Base-by-base conservation (phyloP, 2,329 filamentous ascomycete species). In the Mycosphaerelloides madeirae region DNA sequence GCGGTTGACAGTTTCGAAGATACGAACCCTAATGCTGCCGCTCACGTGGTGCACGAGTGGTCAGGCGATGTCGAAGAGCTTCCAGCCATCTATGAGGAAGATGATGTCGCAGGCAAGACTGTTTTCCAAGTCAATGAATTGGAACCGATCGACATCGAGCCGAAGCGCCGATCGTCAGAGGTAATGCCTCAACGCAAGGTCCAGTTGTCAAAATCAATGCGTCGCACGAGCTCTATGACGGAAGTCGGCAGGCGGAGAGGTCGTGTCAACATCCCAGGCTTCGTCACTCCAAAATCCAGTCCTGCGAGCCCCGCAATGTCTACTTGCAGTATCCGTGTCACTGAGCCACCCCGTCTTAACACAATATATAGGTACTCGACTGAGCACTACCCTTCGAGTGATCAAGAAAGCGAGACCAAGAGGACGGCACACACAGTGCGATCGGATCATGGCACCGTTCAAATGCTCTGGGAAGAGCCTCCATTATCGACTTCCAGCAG, bases 401-500 rank as follows among this genome's bases (percentile, higher is more conserved):
- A 25, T 25, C 22, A 25, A 14, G 16, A 13, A 15, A 34, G 18
- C 18, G 36, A 40, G 22, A 28, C 48, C n/a, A 42, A 39, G 14
- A 50, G 49, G 31, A 57, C 55, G 4, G 49, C 53, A 28, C 57
- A 58, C n/a, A 56, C 54, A 6, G 43, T 60, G 5, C 44, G 42
- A 25, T 54, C 53, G 12, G 57, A 45, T 16, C 38, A 50, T n/a
- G 52, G 52, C 13, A 55, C 47, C 12, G 54, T 49, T 29, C 53
- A 56, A 39, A 55, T 58, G 43, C 18, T 56, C 9, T 58, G 52
- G 57, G 55, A 58, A 33, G 57, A 58, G 36, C 45, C 52, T 5
- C 40, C 46, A 18, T 18, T 14, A 1, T 48, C 52, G 8, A 39
- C 31, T 28, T 43, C 53, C 7, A 44, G 44, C 16, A 55, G 49